A percentile compares a stretch with the other conserved stretches of the same genome.
Evolutionary conservation across 2,329 filamentous ascomycete species (phyloP).

Genomic region (Furcasterigmium sp.): DNA sequence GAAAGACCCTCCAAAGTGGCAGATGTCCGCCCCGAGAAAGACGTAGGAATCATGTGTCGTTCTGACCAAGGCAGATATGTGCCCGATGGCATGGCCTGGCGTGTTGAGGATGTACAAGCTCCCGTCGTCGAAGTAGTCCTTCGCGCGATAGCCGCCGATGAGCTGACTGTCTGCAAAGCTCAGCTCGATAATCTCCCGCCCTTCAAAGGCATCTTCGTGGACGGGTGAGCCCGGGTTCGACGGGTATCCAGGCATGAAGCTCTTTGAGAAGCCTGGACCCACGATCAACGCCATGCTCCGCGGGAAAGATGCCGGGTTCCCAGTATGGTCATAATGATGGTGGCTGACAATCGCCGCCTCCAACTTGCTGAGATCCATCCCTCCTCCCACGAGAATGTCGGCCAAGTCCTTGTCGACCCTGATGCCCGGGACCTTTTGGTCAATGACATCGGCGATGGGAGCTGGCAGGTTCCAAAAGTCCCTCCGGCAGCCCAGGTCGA

Average conservation of each 20-base stretch:
- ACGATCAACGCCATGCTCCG: conserved; percentile 15
- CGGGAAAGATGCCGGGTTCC: conserved; percentile 17
- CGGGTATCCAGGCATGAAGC: conserved; percentile 11
- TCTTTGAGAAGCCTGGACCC: conserved; percentile 14
- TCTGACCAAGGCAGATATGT: conserved; percentile 4
- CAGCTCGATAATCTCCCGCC: conserved; percentile 4
- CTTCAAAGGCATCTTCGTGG: conserved; percentile 7
- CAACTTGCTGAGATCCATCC: neutral
- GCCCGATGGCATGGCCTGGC: conserved; percentile 6
- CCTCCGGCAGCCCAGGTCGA: conserved; percentile 7
- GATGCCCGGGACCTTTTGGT: conserved; percentile 6
- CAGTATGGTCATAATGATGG: conserved; percentile 19
- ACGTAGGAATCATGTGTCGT: conserved; percentile 1
- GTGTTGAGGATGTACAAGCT: conserved; percentile 8
- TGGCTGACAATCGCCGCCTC: conserved; percentile 11
- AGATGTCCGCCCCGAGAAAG: conserved; percentile 5
- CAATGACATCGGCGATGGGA: conserved; percentile 3
- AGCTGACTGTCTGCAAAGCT: neutral
- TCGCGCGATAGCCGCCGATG: conserved; percentile 1
- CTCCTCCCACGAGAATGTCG: neutral
- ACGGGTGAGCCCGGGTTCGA: conserved; percentile 6
- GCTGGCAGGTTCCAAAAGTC: conserved; percentile 7
- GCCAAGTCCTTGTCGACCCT: neutral
- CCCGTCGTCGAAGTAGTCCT: conserved; percentile 7
- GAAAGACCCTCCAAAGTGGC: conserved; percentile 31